These are phyloP conservation scores for Sinapis alba DNA, from an alignment of 441 rosid species.

Conservation along the genomic window DNA sequence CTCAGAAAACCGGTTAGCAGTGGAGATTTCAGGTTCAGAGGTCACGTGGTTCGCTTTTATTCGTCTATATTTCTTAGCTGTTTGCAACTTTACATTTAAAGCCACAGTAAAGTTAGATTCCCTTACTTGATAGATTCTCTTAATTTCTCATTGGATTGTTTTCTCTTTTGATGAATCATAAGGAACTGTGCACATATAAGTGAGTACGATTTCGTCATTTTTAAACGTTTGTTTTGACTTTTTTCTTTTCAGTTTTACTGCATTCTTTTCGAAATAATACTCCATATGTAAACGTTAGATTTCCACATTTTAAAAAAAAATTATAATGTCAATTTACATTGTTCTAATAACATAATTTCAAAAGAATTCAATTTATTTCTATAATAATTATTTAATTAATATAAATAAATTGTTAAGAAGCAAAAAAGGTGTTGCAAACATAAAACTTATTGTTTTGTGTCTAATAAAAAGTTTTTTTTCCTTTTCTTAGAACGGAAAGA, in stretches of 20 bases:
- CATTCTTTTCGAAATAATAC: too few relatives aligned
- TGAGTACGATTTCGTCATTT: background rate
- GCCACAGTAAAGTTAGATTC: background rate
- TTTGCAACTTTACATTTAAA: background rate
- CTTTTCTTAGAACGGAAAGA: too few relatives aligned
- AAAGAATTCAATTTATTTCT: too few relatives aligned
- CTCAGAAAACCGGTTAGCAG: conserved; percentile 27
- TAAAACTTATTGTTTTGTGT: too few relatives aligned
- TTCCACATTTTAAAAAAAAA: too few relatives aligned
- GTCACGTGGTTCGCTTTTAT: conserved; percentile 23
- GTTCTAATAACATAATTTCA: too few relatives aligned
- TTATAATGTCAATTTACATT: too few relatives aligned
- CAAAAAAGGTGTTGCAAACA: too few relatives aligned
- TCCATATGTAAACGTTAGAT: too few relatives aligned
- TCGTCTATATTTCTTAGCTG: conserved; percentile 27
- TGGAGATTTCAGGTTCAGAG: conserved; percentile 1
- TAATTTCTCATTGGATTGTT: background rate
- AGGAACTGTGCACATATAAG: background rate
- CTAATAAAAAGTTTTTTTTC: too few relatives aligned
- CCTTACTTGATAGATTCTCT: background rate
- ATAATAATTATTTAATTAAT: too few relatives aligned
- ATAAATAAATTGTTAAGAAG: too few relatives aligned
- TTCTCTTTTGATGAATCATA: background rate
- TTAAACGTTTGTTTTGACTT: background rate
- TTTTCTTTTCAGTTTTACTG: background rate